These are phyloP conservation scores for Candida tammaniensis DNA, from an alignment of 805 yeast genomes.

Conservation along the genomic window DNA sequence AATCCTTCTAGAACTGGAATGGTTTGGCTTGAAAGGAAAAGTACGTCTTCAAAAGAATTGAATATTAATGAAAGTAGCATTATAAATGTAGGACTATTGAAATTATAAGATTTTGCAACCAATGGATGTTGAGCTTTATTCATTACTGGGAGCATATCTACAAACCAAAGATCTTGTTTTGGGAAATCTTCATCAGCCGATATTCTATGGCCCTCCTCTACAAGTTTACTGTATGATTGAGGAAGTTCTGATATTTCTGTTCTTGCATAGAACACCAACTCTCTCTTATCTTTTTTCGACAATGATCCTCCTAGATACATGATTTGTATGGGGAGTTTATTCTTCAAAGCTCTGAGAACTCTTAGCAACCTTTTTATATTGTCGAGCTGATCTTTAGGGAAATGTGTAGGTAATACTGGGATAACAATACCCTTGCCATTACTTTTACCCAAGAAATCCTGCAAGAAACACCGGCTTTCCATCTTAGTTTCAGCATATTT, in stretches of 20 bases:
- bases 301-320: constrained; percentile 13
- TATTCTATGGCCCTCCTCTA: constrained; percentile 2
- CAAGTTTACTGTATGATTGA: constrained; percentile 8
- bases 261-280: constrained; percentile 15
- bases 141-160: constrained; percentile 20
- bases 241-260: constrained; percentile 15
- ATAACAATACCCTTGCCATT: constrained; percentile 33
- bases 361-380: constrained; percentile 19
- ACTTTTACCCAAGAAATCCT: constrained; percentile 11
- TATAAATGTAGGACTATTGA: constrained; percentile 15
- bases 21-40: constrained; percentile 25
- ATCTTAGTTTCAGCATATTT: neutral
- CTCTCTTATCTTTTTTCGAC: constrained; percentile 11
- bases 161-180: constrained; percentile 26
- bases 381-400: constrained; percentile 13
- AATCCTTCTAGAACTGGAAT: constrained; percentile 23
- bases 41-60: constrained; percentile 29
- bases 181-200: constrained; percentile 14
- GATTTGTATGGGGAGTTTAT: constrained; percentile 29
- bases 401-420: constrained; percentile 19
- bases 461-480: constrained; percentile 14
- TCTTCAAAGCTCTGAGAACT: constrained; percentile 25
- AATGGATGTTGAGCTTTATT: constrained; percentile 15
- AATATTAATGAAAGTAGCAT: constrained; percentile 25
- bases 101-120: constrained; percentile 8